Percentiles rank a stretch among this genome's conserved stretches.
Conservation (phyloP, 2,329 filamentous ascomycete species). For the Cadophora sp. region DNA sequence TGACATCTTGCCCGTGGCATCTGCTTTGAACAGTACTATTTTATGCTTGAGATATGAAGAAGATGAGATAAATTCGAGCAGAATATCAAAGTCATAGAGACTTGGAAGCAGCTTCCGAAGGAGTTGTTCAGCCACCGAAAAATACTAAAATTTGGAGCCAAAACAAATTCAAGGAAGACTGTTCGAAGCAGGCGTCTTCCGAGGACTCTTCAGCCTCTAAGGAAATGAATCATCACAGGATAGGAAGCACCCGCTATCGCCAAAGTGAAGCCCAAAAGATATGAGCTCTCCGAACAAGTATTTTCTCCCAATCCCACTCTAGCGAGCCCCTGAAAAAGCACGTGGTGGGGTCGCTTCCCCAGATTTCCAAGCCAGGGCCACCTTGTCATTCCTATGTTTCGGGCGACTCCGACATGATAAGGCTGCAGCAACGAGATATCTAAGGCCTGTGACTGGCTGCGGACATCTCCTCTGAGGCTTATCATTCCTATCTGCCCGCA, state of each 20-base stretch:
- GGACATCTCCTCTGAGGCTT: slow-evolving; percentile 30
- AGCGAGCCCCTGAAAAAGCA: slow-evolving; percentile 6
- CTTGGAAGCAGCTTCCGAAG: too few species aligned
- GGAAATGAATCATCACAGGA: not conserved
- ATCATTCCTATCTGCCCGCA: slow-evolving; percentile 28
- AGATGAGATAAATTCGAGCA: too few species aligned
- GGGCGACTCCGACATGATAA: slow-evolving; percentile 35
- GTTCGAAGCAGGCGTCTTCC: not conserved
- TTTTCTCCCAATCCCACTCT: not conserved
- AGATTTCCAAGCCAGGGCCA: slow-evolving; percentile 16
- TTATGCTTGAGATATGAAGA: too few species aligned
- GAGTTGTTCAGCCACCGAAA: too few species aligned
- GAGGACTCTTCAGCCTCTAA: not conserved
- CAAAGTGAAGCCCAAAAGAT: not conserved
- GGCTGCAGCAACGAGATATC: slow-evolving; percentile 20
- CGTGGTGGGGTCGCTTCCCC: slow-evolving; percentile 19
- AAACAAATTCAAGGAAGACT: too few species aligned
- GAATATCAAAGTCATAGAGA: too few species aligned
- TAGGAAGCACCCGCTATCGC: slow-evolving; percentile 19
- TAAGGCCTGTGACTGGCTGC: slow-evolving; percentile 27
- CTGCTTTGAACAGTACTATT: too few species aligned
- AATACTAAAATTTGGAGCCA: too few species aligned
- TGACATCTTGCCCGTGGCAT: slow-evolving; percentile 13
- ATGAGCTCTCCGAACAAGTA: not conserved
- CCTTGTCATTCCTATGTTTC: too few species aligned